Evolutionary conservation across 2,329 filamentous ascomycete species (phyloP), one percentile per base, ranked within the genome.

Genomic region (Zymoseptoria tritici): DNA sequence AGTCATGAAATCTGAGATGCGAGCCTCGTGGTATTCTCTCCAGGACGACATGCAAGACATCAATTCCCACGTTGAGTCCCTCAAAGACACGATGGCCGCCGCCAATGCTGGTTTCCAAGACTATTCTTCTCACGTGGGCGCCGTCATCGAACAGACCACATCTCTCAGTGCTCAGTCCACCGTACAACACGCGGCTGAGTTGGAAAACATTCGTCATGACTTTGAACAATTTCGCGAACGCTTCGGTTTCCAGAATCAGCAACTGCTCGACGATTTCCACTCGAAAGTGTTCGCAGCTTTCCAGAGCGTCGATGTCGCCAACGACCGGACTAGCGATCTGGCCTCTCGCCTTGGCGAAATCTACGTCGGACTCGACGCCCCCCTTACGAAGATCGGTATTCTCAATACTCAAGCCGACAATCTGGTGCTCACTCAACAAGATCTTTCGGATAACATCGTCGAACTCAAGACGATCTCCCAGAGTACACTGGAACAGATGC

Each of bases 1-100:
- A 31, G 61, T 64, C 19, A 31, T 57, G 31, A 57, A 57, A 21
- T 50, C 56, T 7, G 31, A 52, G 22, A 56, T 62, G 19, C 54
- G 56, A 46, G 20, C 52, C 9, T 56, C 52, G 24, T 59, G 51
- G 31, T 11, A 55, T 22, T 52, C 29, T 19, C 46, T 62, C 11
- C 51, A 21, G 16, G 49, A 55, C 21, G 53, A 57, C 52, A 56
- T 59, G 52, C 31, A 52, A 11, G 22, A 29, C 24, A 31, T 62
- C 24, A 56, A 20, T 36, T 58, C 13, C 52, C 52, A 58, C 13
- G 13, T 46, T 1, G 13, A 46, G 36, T 46, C 36, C 36, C 36
- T 46, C 36, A 46, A 46, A 16, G 36, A 46, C 3, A 49, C 49
- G 20, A 51, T 61, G 56, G 24, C 22, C n/a, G 49, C 56, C 24